phyloP scores from a whole-genome alignment of 768 basidiomycete species.

The Cantharellus anzutake region DNA sequence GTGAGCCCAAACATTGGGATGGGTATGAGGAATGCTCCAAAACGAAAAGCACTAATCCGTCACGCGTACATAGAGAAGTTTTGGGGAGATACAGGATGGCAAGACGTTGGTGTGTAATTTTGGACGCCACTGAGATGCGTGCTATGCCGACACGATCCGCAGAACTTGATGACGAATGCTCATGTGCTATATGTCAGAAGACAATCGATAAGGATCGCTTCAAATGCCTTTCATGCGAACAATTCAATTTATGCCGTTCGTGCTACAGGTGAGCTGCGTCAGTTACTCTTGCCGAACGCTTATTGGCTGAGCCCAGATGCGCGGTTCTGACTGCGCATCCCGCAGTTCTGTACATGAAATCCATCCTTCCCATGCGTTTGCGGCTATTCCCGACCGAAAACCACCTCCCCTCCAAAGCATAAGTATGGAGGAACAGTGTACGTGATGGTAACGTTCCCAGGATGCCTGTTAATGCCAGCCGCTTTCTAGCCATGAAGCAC shows the following conservation, averaged over 20 bases:
- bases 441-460: conserved; percentile 4
- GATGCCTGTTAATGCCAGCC: background rate
- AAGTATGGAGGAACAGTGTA: conserved; percentile 4
- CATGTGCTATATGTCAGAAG: conserved; percentile 69
- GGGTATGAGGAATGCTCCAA: conserved; percentile 20
- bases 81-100: conserved; percentile 74
- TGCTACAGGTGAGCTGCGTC: conserved; percentile 47
- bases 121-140: background rate
- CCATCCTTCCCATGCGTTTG: conserved; percentile 76
- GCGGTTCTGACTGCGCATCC: background rate
- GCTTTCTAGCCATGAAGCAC: conserved; percentile 31
- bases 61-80: conserved; percentile 78
- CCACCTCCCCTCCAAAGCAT: background rate
- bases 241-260: conserved; percentile 63
- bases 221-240: conserved; percentile 67
- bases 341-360: conserved; percentile 74
- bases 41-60: conserved; percentile 51
- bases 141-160: conserved; percentile 12
- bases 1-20: background rate
- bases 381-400: conserved; percentile 43
- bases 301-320: background rate
- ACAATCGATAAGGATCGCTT: conserved; percentile 44
- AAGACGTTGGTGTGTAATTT: conserved; percentile 55
- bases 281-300: background rate
- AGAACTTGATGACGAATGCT: conserved; percentile 57